Base-by-base conservation (phyloP, 2,329 filamentous ascomycete species). In the Fusarium camptoceras region DNA sequence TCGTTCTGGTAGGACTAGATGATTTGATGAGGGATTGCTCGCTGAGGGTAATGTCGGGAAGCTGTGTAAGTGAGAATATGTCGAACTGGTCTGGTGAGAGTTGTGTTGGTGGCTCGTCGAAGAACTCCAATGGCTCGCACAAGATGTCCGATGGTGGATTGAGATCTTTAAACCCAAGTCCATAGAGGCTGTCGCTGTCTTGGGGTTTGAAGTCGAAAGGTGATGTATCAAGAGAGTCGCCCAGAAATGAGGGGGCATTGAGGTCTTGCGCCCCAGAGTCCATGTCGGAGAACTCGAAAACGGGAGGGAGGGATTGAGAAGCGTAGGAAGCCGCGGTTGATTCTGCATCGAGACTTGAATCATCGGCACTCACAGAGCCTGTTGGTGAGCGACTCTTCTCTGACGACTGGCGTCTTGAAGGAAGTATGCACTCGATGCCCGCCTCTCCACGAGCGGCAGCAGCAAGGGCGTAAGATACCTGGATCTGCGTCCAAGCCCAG, bases 401-500 rank as follows among this genome's bases (percentile, higher is more conserved):
- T 4, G 54, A 48, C 12, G 60, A 50, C 8, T 59, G 34, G 2
- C 62, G 25, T 8, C 61, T 59, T 0, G 28, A 22, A 5, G 62
- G 60, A 1, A 65, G 25, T 27, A 65, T 28, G 24, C 62, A 65
- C 8, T 65, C 60, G 15, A 65, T 65, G 5, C 47, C 55, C 4
- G 41, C 25, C 3, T 65, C 62, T 4, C 60, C 62, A 4, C 47
- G 60, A 6, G 62, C 34, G 7, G 62, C 62, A 6, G 60, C 62
- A 8, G 53, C 60, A 2, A 65, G 20, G 3, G 62, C 62, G 16
- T 59, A 53, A 3, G 60, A 65, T 10, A 65, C 49, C 28, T 65
- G 27, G 28, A 66, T 24, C 34, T 51, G 42, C 2, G 59, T 72
- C 77, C 76, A 78, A 11, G 73, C 58, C 25, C 71, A 65, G 8